phyloP scores from a whole-genome alignment of 2,329 filamentous ascomycete species.

The Myriosclerotinia duriaeana region DNA sequence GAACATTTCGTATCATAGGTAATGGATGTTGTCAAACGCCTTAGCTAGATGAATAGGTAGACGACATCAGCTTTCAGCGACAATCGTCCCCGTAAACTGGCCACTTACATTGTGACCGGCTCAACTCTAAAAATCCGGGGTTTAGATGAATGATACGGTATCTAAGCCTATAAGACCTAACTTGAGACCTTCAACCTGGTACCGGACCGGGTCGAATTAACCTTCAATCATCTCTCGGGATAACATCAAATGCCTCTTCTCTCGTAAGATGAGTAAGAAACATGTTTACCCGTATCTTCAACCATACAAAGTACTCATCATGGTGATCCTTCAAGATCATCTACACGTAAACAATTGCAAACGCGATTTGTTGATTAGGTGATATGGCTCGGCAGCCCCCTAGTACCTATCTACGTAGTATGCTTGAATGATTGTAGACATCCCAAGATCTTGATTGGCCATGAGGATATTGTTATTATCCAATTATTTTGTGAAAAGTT shows the following conservation, averaged over 20 bases:
- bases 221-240: neutral
- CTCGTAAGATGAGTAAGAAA: constrained; percentile 2
- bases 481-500: constrained; percentile 31
- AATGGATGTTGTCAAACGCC: constrained; percentile 10
- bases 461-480: constrained; percentile 27
- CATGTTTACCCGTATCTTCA: constrained; percentile 10
- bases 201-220: neutral
- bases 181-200: neutral
- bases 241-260: constrained; percentile 1
- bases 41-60: neutral
- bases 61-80: constrained; percentile 12
- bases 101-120: constrained; percentile 1
- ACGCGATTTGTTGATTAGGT: constrained; percentile 4
- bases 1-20: neutral
- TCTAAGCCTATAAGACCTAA: constrained; percentile 6
- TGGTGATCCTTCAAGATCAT: constrained; percentile 8
- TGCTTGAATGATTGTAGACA: neutral
- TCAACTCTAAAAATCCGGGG: constrained; percentile 11
- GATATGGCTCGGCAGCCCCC: constrained; percentile 1
- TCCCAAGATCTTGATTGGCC: constrained; percentile 29
- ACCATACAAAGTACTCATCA: constrained; percentile 16
- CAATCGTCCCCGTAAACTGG: constrained; percentile 15
- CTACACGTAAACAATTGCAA: neutral
- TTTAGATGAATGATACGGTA: constrained; percentile 8
- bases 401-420: neutral